Conservation (phyloP, 192 early-diverging fungal genomes). For the Backusella tarrabulga region DNA sequence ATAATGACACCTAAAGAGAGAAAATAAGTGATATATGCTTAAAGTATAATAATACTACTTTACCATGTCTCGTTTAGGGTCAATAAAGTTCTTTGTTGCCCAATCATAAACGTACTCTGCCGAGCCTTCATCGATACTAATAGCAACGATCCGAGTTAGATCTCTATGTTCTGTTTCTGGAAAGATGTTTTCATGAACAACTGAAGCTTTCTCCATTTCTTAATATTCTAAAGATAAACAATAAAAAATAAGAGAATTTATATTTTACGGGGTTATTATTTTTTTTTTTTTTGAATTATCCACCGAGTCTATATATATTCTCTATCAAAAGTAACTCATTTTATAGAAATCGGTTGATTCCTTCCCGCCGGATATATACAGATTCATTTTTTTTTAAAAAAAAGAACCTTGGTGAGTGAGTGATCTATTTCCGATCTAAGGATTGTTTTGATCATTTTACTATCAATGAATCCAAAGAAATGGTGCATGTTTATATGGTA, state of each 20-base stretch:
- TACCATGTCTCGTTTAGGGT: slow-evolving; percentile 27
- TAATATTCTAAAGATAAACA: neutral
- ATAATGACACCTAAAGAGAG: slow-evolving; percentile 10
- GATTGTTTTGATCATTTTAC: neutral
- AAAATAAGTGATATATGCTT: neutral
- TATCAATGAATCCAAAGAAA: neutral
- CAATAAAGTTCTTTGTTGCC: slow-evolving; percentile 30
- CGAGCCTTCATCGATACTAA: slow-evolving; percentile 23
- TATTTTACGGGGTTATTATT: neutral
- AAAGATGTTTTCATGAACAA: neutral
- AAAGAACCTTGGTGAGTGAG: neutral
- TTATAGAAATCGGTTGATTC: too few species aligned
- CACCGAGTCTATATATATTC: neutral
- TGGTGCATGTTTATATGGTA: neutral
- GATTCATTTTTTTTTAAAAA: too few species aligned
- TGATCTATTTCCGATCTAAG: neutral
- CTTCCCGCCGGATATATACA: too few species aligned
- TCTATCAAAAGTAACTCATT: neutral
- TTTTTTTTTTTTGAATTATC: neutral
- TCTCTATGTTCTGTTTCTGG: neutral
- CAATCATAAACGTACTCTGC: slow-evolving; percentile 32
- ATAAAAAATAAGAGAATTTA: neutral
- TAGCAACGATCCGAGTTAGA: slow-evolving; percentile 13
- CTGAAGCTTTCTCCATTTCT: neutral
- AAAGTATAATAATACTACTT: neutral